Evolutionary conservation across 2,329 filamentous ascomycete genomes (phyloP), one percentile per base, ranked within the genome.

Genomic region (Exutisphaerella laricina): DNA sequence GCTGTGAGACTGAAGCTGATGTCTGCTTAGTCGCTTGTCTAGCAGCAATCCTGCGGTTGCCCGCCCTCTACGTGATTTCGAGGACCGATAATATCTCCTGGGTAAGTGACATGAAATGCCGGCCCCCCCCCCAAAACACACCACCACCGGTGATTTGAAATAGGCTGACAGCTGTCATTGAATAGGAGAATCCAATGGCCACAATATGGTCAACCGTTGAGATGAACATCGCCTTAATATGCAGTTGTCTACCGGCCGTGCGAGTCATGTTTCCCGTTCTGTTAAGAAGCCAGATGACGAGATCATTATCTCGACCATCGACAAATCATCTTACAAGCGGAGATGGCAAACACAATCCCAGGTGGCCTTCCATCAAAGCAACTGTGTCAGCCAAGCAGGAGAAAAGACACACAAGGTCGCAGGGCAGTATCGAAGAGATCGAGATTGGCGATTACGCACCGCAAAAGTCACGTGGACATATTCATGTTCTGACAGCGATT

Each of bases 151-250:
- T n/a, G 45, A 7, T 26, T 12, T 26, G 6, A 12, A 26, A 26
- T n/a, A n/a, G n/a, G n/a, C n/a, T n/a, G 23, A 51, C 49, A 4
- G 49, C 41, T 5, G 60, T 62, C 40, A 46, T 58, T 3, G 56
- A 46, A 39, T 61, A 55, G 51, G 48, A 62, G 44, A 62, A 63
- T 39, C 54, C 55, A 4, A 50, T 59, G 4, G 55, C 58, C 2
- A 59, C 61, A n/a, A 59, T 62, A 20, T 67, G 64, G 64, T 60
- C 57, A 13, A 49, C 37, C 3, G 38, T 66, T 8, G 65, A 67
- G 48, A 53, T 61, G 46, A 64, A 64, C 48, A 56, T 57, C 14
- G 61, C 57, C 18, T 63, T 67, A 23, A 53, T 65, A 22, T 64
- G 60, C 42, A 60, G 58, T 18, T 66, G 58, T 39, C 56, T 66